A percentile compares a stretch with the other conserved stretches of the same genome.
Evolutionary conservation across 257 asterid genomes (phyloP).

Genomic region (Solanum sparsipilum): DNA sequence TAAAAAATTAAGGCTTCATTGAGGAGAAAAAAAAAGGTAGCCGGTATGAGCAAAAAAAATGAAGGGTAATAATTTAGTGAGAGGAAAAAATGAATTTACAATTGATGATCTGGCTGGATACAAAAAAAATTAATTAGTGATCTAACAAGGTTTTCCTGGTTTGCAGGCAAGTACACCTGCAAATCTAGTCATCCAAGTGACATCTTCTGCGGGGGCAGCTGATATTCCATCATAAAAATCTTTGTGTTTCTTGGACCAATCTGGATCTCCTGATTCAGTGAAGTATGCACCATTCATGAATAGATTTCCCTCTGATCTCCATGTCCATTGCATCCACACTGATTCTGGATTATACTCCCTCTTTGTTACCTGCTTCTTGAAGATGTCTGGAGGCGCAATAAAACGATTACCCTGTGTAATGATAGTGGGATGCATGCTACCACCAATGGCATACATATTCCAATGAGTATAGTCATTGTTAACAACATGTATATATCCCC

Average conservation of each 20-base stretch:
- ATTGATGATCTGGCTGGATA: neutral
- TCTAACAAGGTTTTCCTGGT: constrained; percentile 32
- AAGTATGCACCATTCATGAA: constrained; percentile 55
- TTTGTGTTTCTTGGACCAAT: constrained; percentile 26
- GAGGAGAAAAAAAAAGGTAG: neutral
- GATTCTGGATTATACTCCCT: neutral
- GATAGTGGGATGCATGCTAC: constrained; percentile 50
- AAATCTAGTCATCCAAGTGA: constrained; percentile 28
- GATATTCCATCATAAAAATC: constrained; percentile 28
- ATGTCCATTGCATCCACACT: constrained; percentile 48
- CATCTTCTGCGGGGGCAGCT: constrained; percentile 16
- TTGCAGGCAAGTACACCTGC: constrained; percentile 39
- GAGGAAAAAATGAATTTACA: neutral
- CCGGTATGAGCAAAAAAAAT: neutral
- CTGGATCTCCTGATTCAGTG: constrained; percentile 43
- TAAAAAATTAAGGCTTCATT: neutral
- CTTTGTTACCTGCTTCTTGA: constrained; percentile 20
- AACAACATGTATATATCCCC: constrained; percentile 51
- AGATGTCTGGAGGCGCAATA: constrained; percentile 33
- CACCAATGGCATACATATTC: constrained; percentile 74
- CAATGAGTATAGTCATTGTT: constrained; percentile 73
- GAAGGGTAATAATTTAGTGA: neutral
- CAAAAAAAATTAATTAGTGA: neutral
- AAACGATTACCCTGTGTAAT: constrained; percentile 65
- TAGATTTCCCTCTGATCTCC: constrained; percentile 60